Conservation (phyloP, 2,329 filamentous ascomycete genomes). For the Ophiocordyceps robertsii region DNA sequence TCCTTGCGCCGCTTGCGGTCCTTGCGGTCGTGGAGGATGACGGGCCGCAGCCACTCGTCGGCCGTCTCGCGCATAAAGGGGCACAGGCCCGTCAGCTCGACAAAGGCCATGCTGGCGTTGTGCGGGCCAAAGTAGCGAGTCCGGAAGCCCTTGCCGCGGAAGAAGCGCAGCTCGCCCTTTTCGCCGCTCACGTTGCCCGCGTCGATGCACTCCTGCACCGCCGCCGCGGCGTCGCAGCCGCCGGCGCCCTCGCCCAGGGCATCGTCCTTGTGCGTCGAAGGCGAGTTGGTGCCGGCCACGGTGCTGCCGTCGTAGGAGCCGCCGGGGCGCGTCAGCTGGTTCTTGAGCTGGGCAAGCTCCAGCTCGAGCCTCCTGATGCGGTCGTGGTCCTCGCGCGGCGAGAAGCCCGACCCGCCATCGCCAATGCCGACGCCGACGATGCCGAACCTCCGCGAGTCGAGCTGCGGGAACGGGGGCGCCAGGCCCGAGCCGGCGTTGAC, state of each 20-base stretch:
- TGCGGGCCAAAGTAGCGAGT: constrained; percentile 47
- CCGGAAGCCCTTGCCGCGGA: constrained; percentile 45
- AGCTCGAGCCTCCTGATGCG: constrained; percentile 45
- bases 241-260: constrained; percentile 12
- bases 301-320: constrained; percentile 38
- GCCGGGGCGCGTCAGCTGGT: constrained; percentile 31
- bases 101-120: constrained; percentile 47
- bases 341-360: constrained; percentile 44
- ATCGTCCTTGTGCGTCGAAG: constrained; percentile 31
- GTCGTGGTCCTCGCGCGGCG: constrained; percentile 35
- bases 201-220: constrained; percentile 26
- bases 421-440: constrained; percentile 14
- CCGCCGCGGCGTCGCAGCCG: constrained; percentile 14
- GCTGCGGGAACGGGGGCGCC: constrained; percentile 26
- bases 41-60: constrained; percentile 45
- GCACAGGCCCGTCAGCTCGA: constrained; percentile 42
- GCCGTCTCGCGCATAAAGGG: constrained; percentile 51
- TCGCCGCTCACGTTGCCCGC: constrained; percentile 26
- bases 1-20: constrained; percentile 39
- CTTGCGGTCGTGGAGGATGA: constrained; percentile 41
- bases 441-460: constrained; percentile 25
- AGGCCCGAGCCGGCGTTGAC: constrained; percentile 32
- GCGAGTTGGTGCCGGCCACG: constrained; percentile 28
- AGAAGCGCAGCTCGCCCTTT: constrained; percentile 41
- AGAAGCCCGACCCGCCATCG: constrained; percentile 14